These are phyloP conservation scores for Epichloe typhina DNA, from an alignment of 2,329 filamentous ascomycete genomes.

Conservation along the genomic window DNA sequence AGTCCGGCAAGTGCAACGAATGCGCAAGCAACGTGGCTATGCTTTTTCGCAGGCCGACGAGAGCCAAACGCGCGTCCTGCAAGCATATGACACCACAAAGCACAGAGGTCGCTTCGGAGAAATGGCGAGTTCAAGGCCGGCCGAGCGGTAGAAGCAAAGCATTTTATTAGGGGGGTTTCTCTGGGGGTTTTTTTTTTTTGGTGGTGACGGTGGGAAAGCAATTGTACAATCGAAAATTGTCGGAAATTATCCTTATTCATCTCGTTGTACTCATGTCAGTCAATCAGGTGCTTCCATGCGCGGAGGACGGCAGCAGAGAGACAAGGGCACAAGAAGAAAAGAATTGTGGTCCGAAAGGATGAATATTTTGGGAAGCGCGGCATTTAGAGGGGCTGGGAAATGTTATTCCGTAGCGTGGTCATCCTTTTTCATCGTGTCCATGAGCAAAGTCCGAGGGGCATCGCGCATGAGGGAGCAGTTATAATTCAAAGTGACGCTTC, in stretches of 20 bases:
- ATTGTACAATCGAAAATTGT: not conserved
- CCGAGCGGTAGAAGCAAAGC: conserved; percentile 9
- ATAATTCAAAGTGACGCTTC: no score
- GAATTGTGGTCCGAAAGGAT: no score
- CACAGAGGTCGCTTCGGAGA: conserved; percentile 87
- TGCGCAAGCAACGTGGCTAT: conserved; percentile 98
- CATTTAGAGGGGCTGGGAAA: no score
- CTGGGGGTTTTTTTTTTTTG: no score
- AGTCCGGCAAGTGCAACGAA: conserved; percentile 93
- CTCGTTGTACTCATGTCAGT: no score
- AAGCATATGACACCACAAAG: conserved; percentile 94
- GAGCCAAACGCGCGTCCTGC: conserved; percentile 83
- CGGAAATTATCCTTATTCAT: not conserved
- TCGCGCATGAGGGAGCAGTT: no score
- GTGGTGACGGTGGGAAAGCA: not conserved
- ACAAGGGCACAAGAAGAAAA: no score
- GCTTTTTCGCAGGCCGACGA: conserved; percentile 97
- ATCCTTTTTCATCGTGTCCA: not conserved
- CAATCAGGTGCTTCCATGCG: no score
- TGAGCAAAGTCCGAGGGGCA: no score
- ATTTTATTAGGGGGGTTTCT: not conserved
- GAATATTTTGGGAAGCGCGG: no score
- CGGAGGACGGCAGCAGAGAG: no score
- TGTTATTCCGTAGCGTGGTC: not conserved
- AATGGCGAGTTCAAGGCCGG: conserved; percentile 51